Percentiles rank a stretch among this genome's conserved stretches.
phyloP scores from a whole-genome alignment of 2,329 filamentous ascomycete species.

The Hirsutella minnesotensis region DNA sequence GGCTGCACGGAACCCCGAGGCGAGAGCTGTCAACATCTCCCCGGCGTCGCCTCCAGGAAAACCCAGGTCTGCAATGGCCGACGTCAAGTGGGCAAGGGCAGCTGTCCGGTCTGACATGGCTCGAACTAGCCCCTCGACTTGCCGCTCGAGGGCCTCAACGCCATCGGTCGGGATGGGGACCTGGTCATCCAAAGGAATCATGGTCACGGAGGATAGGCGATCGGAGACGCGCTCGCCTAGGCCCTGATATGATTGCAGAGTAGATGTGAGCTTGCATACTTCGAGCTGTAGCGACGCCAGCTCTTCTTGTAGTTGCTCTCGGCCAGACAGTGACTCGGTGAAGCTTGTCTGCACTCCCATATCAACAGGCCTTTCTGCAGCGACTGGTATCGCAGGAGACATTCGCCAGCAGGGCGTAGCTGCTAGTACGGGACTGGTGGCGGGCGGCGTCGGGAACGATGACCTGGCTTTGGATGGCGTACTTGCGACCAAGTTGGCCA shows the following conservation, averaged over 20 bases:
- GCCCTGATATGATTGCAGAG: conserved; percentile 34
- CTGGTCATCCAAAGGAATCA: background rate
- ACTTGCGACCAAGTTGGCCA: conserved; percentile 38
- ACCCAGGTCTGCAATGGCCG: conserved; percentile 35
- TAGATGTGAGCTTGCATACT: conserved; percentile 31
- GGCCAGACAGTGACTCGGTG: conserved; percentile 24
- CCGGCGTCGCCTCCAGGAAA: conserved; percentile 35
- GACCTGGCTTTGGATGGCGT: conserved; percentile 32
- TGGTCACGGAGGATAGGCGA: conserved; percentile 17
- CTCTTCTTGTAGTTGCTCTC: conserved; percentile 31
- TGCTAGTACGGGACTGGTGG: conserved; percentile 34
- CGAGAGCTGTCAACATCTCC: conserved; percentile 37
- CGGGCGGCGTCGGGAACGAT: conserved; percentile 45
- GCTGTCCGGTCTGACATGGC: conserved; percentile 36
- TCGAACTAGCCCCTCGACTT: conserved; percentile 30
- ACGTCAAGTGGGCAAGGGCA: conserved; percentile 31
- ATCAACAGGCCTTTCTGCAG: conserved; percentile 11
- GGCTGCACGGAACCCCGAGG: conserved; percentile 39
- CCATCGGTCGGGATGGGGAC: conserved; percentile 4
- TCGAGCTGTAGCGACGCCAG: conserved; percentile 36
- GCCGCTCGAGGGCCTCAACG: conserved; percentile 25
- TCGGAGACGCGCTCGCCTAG: conserved; percentile 25
- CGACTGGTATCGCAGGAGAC: background rate
- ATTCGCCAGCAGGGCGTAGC: conserved; percentile 24
- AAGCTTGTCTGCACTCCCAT: conserved; percentile 28